Conservation (phyloP, 192 early-diverging fungal species). For the Entophlyctis helioformis region DNA sequence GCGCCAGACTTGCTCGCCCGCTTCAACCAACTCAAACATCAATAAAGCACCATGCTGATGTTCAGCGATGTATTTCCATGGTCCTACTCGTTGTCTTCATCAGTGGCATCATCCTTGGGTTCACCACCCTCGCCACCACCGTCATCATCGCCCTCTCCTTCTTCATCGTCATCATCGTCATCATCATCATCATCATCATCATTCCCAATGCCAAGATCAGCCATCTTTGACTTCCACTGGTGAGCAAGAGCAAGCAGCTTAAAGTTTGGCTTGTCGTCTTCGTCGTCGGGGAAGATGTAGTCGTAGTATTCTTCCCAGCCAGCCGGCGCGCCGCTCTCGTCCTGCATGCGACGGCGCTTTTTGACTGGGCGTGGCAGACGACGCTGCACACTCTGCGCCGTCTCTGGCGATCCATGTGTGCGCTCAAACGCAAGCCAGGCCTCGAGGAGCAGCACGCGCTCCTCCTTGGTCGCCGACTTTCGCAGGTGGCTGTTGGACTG, state of each 20-base stretch:
- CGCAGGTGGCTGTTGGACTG: conserved; percentile 61
- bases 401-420: conserved; percentile 39
- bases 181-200: conserved; percentile 17
- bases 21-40: too few species aligned
- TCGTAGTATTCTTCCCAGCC: conserved; percentile 97
- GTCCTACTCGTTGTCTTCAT: neutral
- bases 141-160: conserved; percentile 13
- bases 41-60: too few species aligned
- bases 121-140: conserved; percentile 2
- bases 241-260: conserved; percentile 89
- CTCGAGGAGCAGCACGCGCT: conserved; percentile 79
- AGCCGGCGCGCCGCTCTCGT: conserved; percentile 37
- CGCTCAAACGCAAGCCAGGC: conserved; percentile 83
- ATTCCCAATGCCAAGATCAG: conserved; percentile 1
- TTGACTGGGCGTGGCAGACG: conserved; percentile 88
- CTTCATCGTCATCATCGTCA: conserved; percentile 10
- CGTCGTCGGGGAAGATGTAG: conserved; percentile 97
- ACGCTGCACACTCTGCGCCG: conserved; percentile 35
- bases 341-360: conserved; percentile 61
- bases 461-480: conserved; percentile 62
- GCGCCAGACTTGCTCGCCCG: too few species aligned
- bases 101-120: neutral
- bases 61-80: too few species aligned
- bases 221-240: conserved; percentile 52
- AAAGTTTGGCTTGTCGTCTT: conserved; percentile 69